phyloP scores from a whole-genome alignment of 306 rosid genomes.

The Nissolia schottii region DNA sequence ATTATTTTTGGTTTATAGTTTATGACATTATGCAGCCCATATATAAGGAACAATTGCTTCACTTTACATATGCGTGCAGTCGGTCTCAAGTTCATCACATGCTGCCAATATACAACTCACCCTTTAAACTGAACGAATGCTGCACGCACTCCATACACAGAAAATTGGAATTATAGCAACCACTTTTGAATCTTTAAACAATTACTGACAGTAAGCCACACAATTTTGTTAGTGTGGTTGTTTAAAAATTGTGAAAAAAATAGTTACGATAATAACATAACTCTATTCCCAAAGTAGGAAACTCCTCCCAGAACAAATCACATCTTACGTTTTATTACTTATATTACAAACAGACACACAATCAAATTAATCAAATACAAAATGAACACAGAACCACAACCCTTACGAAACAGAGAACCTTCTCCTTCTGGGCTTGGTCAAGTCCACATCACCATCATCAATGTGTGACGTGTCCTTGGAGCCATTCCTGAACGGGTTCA shows the following conservation, averaged over 20 bases:
- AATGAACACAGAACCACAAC: neutral
- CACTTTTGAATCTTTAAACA: too few species aligned
- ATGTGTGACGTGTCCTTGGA: constrained; percentile 68
- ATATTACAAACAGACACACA: neutral
- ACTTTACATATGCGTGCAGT: too few species aligned
- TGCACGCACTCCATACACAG: neutral
- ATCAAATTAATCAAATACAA: neutral
- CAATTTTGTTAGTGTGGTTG: too few species aligned
- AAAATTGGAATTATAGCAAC: neutral
- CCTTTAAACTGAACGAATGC: neutral
- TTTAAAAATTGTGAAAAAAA: too few species aligned
- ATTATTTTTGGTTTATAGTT: too few species aligned
- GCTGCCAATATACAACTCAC: too few species aligned
- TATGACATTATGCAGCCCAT: too few species aligned
- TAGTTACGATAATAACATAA: too few species aligned
- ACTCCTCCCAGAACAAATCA: neutral
- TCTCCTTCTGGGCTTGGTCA: constrained; percentile 74
- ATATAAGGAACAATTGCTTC: too few species aligned
- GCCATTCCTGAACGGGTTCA: constrained; percentile 79
- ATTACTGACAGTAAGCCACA: too few species aligned
- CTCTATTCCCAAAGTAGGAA: too few species aligned
- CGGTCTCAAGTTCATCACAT: too few species aligned
- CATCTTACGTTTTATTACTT: neutral
- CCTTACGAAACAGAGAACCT: constrained; percentile 71
- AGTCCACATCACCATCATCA: constrained; percentile 45